Conservation (phyloP, 345 rosid genomes). For the Boechera stricta region DNA sequence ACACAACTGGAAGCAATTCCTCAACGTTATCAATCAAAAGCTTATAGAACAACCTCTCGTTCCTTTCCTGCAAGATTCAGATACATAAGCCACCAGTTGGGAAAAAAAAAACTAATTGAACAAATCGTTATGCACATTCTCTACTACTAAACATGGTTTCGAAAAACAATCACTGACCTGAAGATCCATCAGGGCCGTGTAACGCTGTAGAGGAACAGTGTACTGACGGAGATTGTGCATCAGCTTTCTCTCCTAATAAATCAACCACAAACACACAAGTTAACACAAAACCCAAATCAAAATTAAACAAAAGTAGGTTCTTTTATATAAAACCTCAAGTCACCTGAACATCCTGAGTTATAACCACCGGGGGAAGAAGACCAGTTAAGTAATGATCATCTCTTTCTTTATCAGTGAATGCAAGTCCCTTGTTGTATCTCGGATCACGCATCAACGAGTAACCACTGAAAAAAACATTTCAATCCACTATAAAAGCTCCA, state of each 20-base stretch:
- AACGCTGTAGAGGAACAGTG: slow-evolving; percentile 87
- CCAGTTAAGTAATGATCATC: slow-evolving; percentile 94
- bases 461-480: slow-evolving; percentile 56
- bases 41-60: slow-evolving; percentile 91
- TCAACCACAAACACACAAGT: not conserved
- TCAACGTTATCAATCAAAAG: slow-evolving; percentile 92
- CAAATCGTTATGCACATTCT: not conserved
- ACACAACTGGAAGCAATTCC: slow-evolving; percentile 93
- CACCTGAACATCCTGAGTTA: slow-evolving; percentile 85
- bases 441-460: slow-evolving; percentile 93
- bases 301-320: not conserved
- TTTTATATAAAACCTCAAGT: not conserved
- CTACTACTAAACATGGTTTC: not conserved
- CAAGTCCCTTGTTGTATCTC: slow-evolving; percentile 90
- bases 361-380: slow-evolving; percentile 84
- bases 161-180: slow-evolving; percentile 56
- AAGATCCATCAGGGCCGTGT: slow-evolving; percentile 95
- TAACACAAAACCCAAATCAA: slow-evolving; percentile 15
- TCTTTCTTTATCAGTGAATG: slow-evolving; percentile 83
- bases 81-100: slow-evolving; percentile 11
- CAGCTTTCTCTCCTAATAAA: slow-evolving; percentile 71
- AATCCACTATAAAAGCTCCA: slow-evolving; percentile 18
- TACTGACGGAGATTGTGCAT: slow-evolving; percentile 88
- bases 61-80: slow-evolving; percentile 76
- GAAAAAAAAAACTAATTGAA: not conserved